Evolutionary conservation across 306 rosid genomes (phyloP), one percentile per base, ranked within the genome.

Genomic region (Begonia masoniana): DNA sequence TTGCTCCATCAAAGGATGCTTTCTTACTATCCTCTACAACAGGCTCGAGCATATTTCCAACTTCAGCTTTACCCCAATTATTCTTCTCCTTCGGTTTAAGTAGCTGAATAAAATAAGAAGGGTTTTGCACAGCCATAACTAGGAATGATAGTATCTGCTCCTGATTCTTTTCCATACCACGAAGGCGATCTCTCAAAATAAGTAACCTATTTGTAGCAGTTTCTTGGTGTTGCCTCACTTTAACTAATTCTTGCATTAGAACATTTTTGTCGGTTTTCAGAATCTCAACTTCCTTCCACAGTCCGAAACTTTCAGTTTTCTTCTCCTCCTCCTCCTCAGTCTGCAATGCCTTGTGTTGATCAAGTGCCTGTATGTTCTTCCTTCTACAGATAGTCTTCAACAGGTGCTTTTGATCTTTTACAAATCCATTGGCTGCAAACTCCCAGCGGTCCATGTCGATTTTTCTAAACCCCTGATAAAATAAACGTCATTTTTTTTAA

Each of bases 71-170:
- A 42, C 62, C 75, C 99, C 99, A 91, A 68, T 74, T 77, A 12
- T 81, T 76, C 57, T 81, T 76, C 57, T 86, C 99, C 68, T 91
- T 83, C 1, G 94, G 87, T 21, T 91, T 81, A 72, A 83, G 78
- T 55, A 83, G 56, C 74, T 92, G 88, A 68, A 81, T 74, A 57
- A 92, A 65, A 66, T 83, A 73, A 9, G 77, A 86, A 21, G 99
- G 99, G 73, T 67, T 79, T 72, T 92, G 96, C 78, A 92, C 83
- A 2, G 88, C 99, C 95, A 83, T 83, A 50, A 86, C 99, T 64
- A 92, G 63, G 74, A 92, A 92, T 9, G 99, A 86, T 43, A 92
- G 69, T 94, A 92, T 77, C 78, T 92, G 99, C 61, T 92, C 88
- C 69, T 86, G 96, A 79, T 77, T 78, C 69, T 75, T 83, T 66